Percentiles rank a stretch among this genome's conserved stretches.
Evolutionary conservation across 179 eudicot species (phyloP).

Genomic region (Actinidia arguta): DNA sequence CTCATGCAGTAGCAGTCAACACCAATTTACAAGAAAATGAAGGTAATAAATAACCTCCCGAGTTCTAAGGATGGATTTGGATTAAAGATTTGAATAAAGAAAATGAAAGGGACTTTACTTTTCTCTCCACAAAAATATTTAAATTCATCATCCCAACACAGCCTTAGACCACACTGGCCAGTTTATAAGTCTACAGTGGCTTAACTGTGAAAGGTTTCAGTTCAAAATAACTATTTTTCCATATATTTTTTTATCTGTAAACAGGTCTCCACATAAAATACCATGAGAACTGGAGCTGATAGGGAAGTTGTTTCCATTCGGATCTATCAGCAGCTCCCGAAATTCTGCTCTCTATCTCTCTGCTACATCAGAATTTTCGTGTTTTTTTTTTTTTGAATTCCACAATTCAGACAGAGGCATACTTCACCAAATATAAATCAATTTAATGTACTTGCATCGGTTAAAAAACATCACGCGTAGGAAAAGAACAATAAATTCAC

Average conservation of each 20-base stretch:
- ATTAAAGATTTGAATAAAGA: no score
- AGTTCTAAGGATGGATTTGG: not conserved
- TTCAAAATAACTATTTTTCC: constrained; percentile 3
- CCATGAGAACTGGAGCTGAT: constrained; percentile 75
- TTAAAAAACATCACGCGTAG: not conserved
- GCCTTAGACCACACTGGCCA: not conserved
- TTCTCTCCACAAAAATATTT: not conserved
- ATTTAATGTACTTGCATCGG: not conserved
- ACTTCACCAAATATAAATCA: not conserved
- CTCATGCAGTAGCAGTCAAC: constrained; percentile 85
- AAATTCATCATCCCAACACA: not conserved
- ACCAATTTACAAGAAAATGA: constrained; percentile 88
- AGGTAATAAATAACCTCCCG: constrained; percentile 43
- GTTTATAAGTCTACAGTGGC: not conserved
- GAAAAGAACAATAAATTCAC: not conserved
- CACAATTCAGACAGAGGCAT: not conserved
- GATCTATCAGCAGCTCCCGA: constrained; percentile 89
- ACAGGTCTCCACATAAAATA: constrained; percentile 80
- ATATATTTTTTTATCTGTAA: constrained; percentile 9
- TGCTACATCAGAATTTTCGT: not conserved
- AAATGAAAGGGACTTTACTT: no score
- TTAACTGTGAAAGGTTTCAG: not conserved
- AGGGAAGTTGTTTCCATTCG: constrained; percentile 79
- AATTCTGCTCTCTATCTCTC: constrained; percentile 1
- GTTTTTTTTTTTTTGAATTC: not conserved